Evolutionary conservation across 2,329 filamentous ascomycete species (phyloP).

Genomic region (Fusarium marasasianum): DNA sequence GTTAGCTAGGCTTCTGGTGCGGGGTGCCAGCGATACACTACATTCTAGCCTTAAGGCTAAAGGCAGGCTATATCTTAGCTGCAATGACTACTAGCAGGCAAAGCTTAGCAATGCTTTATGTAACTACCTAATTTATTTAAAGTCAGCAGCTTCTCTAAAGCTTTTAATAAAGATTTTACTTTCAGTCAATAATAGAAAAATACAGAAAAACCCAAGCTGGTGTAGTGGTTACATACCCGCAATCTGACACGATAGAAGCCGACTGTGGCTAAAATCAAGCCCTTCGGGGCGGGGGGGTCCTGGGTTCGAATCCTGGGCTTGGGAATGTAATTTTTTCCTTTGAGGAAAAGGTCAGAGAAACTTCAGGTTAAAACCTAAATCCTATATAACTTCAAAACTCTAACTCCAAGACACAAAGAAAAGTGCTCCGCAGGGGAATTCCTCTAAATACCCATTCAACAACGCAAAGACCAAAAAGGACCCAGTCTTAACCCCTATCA

Average conservation of each 20-base stretch:
- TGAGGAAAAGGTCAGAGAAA: neutral
- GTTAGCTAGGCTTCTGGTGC: neutral
- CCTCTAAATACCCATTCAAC: neutral
- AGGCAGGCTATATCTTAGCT: neutral
- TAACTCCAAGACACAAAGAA: slow-evolving; percentile 16
- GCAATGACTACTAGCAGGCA: too few relatives aligned
- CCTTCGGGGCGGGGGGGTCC: too few relatives aligned
- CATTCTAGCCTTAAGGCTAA: neutral
- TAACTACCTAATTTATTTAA: neutral
- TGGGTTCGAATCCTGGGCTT: too few relatives aligned
- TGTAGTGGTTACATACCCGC: too few relatives aligned
- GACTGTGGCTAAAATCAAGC: too few relatives aligned
- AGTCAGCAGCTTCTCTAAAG: neutral
- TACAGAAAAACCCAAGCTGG: too few relatives aligned
- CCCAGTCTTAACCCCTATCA: neutral
- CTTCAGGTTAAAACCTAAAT: neutral
- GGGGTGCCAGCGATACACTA: neutral
- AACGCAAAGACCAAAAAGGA: neutral
- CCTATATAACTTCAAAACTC: neutral
- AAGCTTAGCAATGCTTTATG: too few relatives aligned
- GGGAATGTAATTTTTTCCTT: too few relatives aligned
- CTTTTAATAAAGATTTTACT: too few relatives aligned
- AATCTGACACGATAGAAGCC: too few relatives aligned
- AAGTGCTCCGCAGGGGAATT: slow-evolving; percentile 10
- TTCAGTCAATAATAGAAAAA: too few relatives aligned